These are phyloP conservation scores for Thuja plicata DNA, from an alignment of 83 land plant species.

Conservation along the genomic window DNA sequence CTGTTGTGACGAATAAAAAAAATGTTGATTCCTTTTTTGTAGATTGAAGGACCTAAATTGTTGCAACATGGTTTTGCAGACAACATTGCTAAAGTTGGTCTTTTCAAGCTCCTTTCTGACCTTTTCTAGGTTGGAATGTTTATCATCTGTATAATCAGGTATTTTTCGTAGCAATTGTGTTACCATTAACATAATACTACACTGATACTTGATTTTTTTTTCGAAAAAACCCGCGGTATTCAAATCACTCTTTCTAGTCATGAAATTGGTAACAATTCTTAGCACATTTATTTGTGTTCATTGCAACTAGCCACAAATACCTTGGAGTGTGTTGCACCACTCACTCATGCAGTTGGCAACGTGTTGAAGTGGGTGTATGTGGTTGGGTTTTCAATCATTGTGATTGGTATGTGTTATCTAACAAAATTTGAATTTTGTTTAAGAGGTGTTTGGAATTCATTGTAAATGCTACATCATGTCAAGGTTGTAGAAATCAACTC, in stretches of 20 bases:
- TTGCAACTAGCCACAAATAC: slow-evolving; percentile 89
- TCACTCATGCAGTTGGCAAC: slow-evolving; percentile 96
- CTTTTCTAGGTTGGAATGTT: slow-evolving; percentile 99
- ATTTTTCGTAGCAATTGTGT: neutral
- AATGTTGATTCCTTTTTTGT: neutral
- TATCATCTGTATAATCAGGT: slow-evolving; percentile 99
- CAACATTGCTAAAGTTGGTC: slow-evolving; percentile 91
- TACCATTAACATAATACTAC: neutral
- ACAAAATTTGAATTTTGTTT: neutral
- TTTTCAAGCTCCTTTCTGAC: slow-evolving; percentile 78
- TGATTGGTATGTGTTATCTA: slow-evolving; percentile 61
- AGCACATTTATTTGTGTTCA: neutral
- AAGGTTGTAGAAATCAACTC: neutral
- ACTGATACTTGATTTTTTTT: neutral
- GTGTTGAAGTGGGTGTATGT: slow-evolving; percentile 95
- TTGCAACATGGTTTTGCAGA: slow-evolving; percentile 77
- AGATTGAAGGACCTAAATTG: slow-evolving; percentile 93
- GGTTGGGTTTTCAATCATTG: slow-evolving; percentile 86
- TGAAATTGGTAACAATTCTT: neutral
- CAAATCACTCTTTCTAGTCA: neutral
- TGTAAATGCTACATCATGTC: neutral
- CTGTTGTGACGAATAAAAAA: neutral
- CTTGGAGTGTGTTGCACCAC: slow-evolving; percentile 86
- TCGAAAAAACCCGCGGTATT: no score
- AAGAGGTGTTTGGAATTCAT: neutral